A percentile compares a stretch with the other conserved stretches of the same genome.
phyloP scores from a whole-genome alignment of 2,329 filamentous ascomycete genomes.

The Alternaria dauci region DNA sequence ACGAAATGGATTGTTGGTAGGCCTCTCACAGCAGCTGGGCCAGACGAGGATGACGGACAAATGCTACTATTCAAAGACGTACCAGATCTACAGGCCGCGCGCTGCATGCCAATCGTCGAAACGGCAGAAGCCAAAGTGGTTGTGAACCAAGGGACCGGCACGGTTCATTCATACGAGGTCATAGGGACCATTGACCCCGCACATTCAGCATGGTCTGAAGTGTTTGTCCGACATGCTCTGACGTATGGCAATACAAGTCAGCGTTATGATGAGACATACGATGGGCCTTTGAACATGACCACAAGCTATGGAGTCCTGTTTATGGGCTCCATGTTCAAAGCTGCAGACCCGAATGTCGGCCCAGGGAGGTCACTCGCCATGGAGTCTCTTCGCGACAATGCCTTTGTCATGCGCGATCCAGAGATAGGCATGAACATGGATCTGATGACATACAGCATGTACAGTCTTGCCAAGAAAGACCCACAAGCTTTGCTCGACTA shows the following conservation, averaged over 20 bases:
- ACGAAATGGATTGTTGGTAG: constrained; percentile 18
- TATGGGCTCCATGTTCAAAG: constrained; percentile 19
- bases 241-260: neutral
- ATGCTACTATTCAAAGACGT: constrained; percentile 14
- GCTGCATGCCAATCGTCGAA: constrained; percentile 24
- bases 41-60: neutral
- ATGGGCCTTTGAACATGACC: constrained; percentile 15
- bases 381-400: constrained; percentile 24
- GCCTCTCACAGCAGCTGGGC: neutral
- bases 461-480: constrained; percentile 30
- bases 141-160: constrained; percentile 12
- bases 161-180: constrained; percentile 18
- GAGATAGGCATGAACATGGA: constrained; percentile 39
- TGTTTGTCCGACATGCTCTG: constrained; percentile 11
- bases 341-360: constrained; percentile 8
- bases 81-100: constrained; percentile 24
- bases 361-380: neutral
- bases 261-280: constrained; percentile 6
- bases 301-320: constrained; percentile 23
- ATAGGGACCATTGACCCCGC: neutral
- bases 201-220: constrained; percentile 1
- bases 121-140: constrained; percentile 18
- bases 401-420: constrained; percentile 37
- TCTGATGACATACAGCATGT: constrained; percentile 45
- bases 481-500: constrained; percentile 26